Evolutionary conservation across 2,329 filamentous ascomycete genomes (phyloP).

Genomic region (Pseudogymnoascus sp.): DNA sequence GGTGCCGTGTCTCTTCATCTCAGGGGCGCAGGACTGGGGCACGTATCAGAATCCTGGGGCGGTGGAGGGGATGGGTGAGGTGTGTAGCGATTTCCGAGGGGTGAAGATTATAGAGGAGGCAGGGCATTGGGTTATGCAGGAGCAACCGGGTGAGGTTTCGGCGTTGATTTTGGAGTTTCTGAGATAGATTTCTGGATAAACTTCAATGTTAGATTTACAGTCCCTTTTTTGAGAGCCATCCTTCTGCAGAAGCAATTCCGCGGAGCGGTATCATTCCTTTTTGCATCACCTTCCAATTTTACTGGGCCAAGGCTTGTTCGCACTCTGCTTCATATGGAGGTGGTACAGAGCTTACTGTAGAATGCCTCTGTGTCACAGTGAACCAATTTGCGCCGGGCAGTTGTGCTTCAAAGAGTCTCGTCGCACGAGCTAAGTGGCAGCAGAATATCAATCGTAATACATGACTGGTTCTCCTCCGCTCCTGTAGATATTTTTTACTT

Average conservation of each 20-base stretch:
- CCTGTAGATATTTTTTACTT: background rate
- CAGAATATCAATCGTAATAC: background rate
- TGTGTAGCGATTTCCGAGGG: constrained; percentile 48
- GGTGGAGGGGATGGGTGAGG: constrained; percentile 48
- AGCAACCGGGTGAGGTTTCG: constrained; percentile 50
- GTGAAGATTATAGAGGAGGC: constrained; percentile 49
- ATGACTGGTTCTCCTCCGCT: background rate
- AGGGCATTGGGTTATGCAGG: constrained; percentile 66
- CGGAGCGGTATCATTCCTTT: background rate
- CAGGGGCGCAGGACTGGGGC: constrained; percentile 58
- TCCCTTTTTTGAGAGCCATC: background rate
- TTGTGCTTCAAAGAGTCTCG: background rate
- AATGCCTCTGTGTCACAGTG: background rate
- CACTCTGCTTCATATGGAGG: background rate
- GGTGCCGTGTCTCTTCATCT: constrained; percentile 55
- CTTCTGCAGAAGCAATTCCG: background rate
- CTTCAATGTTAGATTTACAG: background rate
- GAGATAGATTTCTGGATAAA: background rate
- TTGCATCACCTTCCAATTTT: background rate
- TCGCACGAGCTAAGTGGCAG: background rate
- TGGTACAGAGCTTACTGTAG: background rate
- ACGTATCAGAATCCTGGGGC: constrained; percentile 61
- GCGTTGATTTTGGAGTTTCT: constrained; percentile 40
- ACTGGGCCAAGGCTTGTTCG: background rate
- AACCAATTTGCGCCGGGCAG: background rate